phyloP scores from a whole-genome alignment of 176 grass and related monocot species.

The Bromus sterilis region DNA sequence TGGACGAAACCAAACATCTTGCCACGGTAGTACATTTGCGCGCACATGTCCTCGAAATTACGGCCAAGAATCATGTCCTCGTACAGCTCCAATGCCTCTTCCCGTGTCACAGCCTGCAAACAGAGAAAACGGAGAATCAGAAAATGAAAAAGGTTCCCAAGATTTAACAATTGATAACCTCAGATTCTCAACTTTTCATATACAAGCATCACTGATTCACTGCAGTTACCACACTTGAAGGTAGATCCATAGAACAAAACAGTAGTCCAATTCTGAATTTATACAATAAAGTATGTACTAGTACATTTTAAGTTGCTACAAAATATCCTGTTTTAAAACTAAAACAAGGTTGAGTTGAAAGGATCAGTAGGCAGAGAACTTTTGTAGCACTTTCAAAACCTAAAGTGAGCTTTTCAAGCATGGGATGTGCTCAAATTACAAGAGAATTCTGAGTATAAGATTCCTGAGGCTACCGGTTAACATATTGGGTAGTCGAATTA shows the following conservation, averaged over 20 bases:
- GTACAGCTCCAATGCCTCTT: constrained; percentile 68
- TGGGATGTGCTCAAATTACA: background rate
- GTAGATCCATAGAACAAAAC: background rate
- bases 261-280: background rate
- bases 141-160: background rate
- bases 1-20: constrained; percentile 99
- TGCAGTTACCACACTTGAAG: background rate
- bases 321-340: background rate
- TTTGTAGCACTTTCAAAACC: background rate
- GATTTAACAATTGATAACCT: background rate
- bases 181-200: background rate
- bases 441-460: background rate
- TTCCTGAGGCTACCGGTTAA: background rate
- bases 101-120: constrained; percentile 48
- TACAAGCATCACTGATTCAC: background rate
- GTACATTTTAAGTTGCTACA: background rate
- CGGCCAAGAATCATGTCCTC: constrained; percentile 94
- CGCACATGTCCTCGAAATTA: constrained; percentile 88
- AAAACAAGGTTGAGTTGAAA: background rate
- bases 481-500: background rate
- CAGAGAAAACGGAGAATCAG: background rate
- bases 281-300: background rate
- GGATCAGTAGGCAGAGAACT: background rate
- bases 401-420: background rate
- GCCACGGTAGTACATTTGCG: constrained; percentile 95